Evolutionary conservation across 495 filamentous ascomycete species (phyloP), one percentile per base, ranked within the genome.

Genomic region (Cudoniella acicularis): DNA sequence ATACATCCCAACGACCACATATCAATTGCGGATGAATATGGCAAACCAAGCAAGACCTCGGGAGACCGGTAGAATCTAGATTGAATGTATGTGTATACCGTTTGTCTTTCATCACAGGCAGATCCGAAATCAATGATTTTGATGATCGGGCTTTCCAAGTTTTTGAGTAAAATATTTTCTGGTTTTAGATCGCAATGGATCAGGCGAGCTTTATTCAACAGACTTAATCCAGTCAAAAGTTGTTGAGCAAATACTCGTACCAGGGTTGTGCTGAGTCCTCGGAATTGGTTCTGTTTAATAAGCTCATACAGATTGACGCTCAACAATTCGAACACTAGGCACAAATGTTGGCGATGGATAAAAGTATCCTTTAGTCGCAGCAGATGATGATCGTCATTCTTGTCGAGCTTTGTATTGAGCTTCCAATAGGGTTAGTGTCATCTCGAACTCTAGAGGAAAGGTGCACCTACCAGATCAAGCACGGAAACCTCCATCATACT

Each of bases 401-500:
- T 99, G 75, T 99, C 95, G 56, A 96, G 88, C 70, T 96, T 95
- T 67, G 89, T 96, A 68, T 99, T 98, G 61, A 98, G 84, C 92
- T 96, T 22, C 2, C 55, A 49, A 16, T 48, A 17, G 8, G 45
- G 52, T 56, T 54, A 54, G 3, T 26, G 25, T 36, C 11, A 17
- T 18, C 21, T 41, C 10, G 24, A 27, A 18, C 42, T 54, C 17
- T 25, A 9, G 3, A 25, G 1, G 9, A 13, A 40, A 42, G 40
- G 17, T 49, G 61, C 21, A 25, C 86, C 59, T 82, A 97, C 92
- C 79, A 99, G 70, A 72, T 99, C 95, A 25, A 99, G 77, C 8
- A 99, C 95, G 8, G 95, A 99, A 24, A 99, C 95, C 67, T 99
- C 95, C 95, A 99, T 99, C 95, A 99, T 99, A 71, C 95, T 99